These are phyloP conservation scores for Stereocaulon alpinum DNA, from an alignment of 495 filamentous ascomycete species.

Conservation along the genomic window DNA sequence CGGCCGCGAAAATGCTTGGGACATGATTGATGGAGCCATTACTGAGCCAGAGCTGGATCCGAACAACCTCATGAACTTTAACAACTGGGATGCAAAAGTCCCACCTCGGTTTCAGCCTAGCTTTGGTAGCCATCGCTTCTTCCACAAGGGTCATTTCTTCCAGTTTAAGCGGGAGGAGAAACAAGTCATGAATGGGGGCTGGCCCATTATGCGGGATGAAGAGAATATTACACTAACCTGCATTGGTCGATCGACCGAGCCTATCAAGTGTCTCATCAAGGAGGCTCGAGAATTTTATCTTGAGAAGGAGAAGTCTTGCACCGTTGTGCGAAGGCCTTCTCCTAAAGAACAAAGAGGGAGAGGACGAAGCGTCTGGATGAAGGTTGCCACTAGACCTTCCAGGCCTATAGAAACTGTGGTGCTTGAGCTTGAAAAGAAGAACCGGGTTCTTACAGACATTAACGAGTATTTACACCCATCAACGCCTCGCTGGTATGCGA, in stretches of 20 bases:
- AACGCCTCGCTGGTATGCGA: constrained; percentile 44
- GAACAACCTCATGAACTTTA: constrained; percentile 30
- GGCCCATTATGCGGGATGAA: constrained; percentile 29
- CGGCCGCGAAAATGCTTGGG: constrained; percentile 39
- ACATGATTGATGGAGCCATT: constrained; percentile 35
- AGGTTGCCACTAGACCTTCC: constrained; percentile 58
- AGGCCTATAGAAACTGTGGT: constrained; percentile 77
- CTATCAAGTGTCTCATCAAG: constrained; percentile 52
- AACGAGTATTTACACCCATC: constrained; percentile 76
- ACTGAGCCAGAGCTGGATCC: constrained; percentile 19
- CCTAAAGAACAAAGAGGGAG: constrained; percentile 19
- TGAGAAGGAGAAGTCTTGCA: constrained; percentile 20
- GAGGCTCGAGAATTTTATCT: constrained; percentile 43
- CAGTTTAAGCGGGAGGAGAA: constrained; percentile 28
- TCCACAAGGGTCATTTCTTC: constrained; percentile 31
- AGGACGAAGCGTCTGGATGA: constrained; percentile 41
- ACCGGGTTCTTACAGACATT: constrained; percentile 63
- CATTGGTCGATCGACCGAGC: constrained; percentile 41
- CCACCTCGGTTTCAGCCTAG: constrained; percentile 41
- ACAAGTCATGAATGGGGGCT: constrained; percentile 21
- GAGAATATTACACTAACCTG: constrained; percentile 37
- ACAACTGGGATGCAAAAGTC: constrained; percentile 35
- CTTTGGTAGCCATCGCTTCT: constrained; percentile 35
- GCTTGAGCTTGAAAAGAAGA: constrained; percentile 64
- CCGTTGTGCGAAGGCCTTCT: constrained; percentile 23